phyloP scores from a whole-genome alignment of 805 yeast species.

The Maudiozyma barnettii region DNA sequence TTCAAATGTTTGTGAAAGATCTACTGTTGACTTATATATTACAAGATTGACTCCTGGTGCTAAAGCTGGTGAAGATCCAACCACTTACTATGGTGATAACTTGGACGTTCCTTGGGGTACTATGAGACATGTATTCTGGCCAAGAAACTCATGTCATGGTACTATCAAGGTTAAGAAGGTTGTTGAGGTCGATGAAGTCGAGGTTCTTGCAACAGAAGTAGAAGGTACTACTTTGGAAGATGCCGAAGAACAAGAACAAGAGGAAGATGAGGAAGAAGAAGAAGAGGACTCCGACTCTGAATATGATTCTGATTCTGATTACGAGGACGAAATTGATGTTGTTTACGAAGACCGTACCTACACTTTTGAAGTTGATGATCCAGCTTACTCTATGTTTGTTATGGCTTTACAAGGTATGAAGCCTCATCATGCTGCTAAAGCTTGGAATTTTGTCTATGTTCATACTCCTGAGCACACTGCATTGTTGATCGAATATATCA shows the following conservation, averaged over 20 bases:
- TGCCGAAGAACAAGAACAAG: slow-evolving; percentile 9
- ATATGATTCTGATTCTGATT: slow-evolving; percentile 9
- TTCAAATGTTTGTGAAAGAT: slow-evolving; percentile 58
- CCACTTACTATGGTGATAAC: slow-evolving; percentile 80
- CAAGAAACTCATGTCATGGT: slow-evolving; percentile 70
- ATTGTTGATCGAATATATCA: slow-evolving; percentile 88
- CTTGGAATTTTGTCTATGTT: slow-evolving; percentile 91
- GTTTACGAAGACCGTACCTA: slow-evolving; percentile 17
- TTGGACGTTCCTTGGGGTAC: slow-evolving; percentile 86
- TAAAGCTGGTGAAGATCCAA: slow-evolving; percentile 83
- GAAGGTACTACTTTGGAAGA: slow-evolving; percentile 5
- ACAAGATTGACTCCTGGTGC: slow-evolving; percentile 64
- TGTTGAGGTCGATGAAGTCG: slow-evolving; percentile 7
- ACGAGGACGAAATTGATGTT: slow-evolving; percentile 12
- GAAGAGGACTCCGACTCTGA: slow-evolving; percentile 12
- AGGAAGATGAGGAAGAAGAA: slow-evolving; percentile 12
- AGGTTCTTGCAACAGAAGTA: slow-evolving; percentile 7
- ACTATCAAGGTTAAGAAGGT: slow-evolving; percentile 38
- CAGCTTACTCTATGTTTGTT: slow-evolving; percentile 63
- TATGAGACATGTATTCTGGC: slow-evolving; percentile 97
- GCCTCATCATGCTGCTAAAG: slow-evolving; percentile 96
- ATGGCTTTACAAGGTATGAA: slow-evolving; percentile 98
- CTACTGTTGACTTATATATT: slow-evolving; percentile 60
- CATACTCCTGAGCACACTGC: slow-evolving; percentile 68
- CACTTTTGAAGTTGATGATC: slow-evolving; percentile 18